Percentiles rank a stretch among this genome's conserved stretches.
Conservation (phyloP, 2,329 filamentous ascomycete genomes). For the Diaporthe citriasiana region DNA sequence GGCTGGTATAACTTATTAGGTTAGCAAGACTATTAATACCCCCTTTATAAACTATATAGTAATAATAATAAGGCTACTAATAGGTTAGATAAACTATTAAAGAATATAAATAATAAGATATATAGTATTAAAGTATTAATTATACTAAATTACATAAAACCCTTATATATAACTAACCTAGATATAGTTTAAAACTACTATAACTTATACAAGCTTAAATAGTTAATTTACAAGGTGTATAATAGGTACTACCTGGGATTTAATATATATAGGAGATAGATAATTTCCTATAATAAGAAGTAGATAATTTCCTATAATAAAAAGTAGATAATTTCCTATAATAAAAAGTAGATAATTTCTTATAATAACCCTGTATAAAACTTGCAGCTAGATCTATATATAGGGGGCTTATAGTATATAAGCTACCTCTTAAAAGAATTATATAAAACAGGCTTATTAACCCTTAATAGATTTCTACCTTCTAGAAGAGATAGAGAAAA, state of each 20-base stretch:
- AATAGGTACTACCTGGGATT: not conserved
- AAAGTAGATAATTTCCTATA: too few species aligned
- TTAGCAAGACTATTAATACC: too few species aligned
- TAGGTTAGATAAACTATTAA: too few species aligned
- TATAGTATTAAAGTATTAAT: too few species aligned
- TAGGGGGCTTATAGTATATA: not conserved
- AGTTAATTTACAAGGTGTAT: not conserved
- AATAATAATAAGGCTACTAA: too few species aligned
- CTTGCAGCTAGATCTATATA: not conserved
- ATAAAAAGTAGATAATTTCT: not conserved
- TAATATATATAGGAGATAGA: not conserved
- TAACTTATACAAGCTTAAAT: not conserved
- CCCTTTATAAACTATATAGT: too few species aligned
- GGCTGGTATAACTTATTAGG: too few species aligned
- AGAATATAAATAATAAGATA: too few species aligned
- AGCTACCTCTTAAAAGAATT: not conserved
- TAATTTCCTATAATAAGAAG: too few species aligned
- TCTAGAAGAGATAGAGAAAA: not conserved
- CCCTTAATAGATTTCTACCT: not conserved
- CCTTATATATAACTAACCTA: too few species aligned
- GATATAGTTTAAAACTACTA: not conserved
- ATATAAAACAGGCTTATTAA: not conserved
- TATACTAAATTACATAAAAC: too few species aligned
- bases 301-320: not conserved
- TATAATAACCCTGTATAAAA: not conserved